These are phyloP conservation scores for Penicillium simplicissimum DNA, from an alignment of 495 filamentous ascomycete genomes.

Conservation along the genomic window DNA sequence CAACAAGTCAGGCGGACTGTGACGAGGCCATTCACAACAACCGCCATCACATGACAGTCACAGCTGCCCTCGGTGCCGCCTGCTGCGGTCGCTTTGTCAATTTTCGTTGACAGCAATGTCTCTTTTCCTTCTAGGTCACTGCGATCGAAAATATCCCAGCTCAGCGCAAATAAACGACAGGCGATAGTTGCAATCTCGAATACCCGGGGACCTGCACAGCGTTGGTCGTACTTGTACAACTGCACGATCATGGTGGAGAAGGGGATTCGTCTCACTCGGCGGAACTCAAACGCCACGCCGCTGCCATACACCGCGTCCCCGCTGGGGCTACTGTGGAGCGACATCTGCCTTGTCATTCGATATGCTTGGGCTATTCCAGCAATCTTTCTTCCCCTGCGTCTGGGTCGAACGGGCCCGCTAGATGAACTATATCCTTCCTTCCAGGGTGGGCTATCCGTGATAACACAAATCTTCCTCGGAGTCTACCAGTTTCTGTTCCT, in stretches of 20 bases:
- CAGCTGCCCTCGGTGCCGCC: conserved; percentile 6
- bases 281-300: conserved; percentile 22
- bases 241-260: conserved; percentile 5
- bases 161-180: not conserved
- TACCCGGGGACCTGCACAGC: not conserved
- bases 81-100: not conserved
- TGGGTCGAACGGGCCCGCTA: conserved; percentile 50
- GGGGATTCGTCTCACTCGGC: conserved; percentile 15
- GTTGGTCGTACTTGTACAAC: not conserved
- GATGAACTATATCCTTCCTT: conserved; percentile 58
- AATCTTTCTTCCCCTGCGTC: conserved; percentile 52
- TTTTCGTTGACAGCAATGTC: not conserved
- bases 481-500: conserved; percentile 39
- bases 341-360: conserved; percentile 54
- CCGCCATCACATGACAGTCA: conserved; percentile 14
- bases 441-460: conserved; percentile 51
- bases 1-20: not conserved
- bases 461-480: conserved; percentile 51
- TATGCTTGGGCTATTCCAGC: conserved; percentile 52
- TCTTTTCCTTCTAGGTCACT: not conserved
- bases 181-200: not conserved
- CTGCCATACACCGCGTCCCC: conserved; percentile 61
- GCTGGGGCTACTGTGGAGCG: conserved; percentile 52
- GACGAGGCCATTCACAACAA: not conserved
- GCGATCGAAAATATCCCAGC: not conserved